phyloP scores from a whole-genome alignment of 2,329 filamentous ascomycete genomes.

The Hypoxylon sp. region DNA sequence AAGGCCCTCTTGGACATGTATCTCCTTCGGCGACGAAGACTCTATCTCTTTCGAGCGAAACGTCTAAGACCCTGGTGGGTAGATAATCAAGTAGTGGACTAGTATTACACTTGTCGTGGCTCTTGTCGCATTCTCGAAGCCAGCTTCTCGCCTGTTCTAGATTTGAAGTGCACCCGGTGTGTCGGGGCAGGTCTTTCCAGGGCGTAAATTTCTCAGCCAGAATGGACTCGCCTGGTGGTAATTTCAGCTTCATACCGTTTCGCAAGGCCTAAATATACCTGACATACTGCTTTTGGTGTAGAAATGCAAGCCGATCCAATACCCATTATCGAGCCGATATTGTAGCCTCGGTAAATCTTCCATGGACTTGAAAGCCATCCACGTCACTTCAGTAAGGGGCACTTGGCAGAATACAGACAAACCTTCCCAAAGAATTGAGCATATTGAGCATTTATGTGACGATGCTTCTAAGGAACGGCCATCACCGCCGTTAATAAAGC shows the following conservation, averaged over 20 bases:
- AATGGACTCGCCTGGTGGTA: neutral
- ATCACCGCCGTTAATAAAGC: neutral
- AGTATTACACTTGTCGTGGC: neutral
- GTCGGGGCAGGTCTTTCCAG: neutral
- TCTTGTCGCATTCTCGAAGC: neutral
- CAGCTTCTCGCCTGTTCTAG: neutral
- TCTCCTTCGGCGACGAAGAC: slow-evolving; percentile 3
- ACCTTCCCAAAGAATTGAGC: slow-evolving; percentile 22
- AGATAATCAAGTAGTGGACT: neutral
- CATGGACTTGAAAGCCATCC: neutral
- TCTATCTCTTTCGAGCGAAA: slow-evolving; percentile 3
- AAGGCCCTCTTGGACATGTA: neutral
- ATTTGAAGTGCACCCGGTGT: slow-evolving; percentile 2
- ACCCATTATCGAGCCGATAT: neutral
- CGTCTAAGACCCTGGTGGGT: slow-evolving; percentile 11
- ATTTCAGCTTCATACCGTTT: neutral
- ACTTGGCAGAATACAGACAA: slow-evolving; percentile 4
- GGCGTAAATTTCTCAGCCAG: neutral
- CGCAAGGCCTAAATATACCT: neutral
- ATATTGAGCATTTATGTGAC: neutral
- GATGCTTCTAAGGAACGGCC: slow-evolving; percentile 6
- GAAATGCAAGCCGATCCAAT: slow-evolving; percentile 9
- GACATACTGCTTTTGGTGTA: neutral
- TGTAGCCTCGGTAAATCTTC: slow-evolving; percentile 7
- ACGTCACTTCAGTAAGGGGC: neutral